phyloP scores from a whole-genome alignment of 768 basidiomycete genomes.

The Mycena maculata region DNA sequence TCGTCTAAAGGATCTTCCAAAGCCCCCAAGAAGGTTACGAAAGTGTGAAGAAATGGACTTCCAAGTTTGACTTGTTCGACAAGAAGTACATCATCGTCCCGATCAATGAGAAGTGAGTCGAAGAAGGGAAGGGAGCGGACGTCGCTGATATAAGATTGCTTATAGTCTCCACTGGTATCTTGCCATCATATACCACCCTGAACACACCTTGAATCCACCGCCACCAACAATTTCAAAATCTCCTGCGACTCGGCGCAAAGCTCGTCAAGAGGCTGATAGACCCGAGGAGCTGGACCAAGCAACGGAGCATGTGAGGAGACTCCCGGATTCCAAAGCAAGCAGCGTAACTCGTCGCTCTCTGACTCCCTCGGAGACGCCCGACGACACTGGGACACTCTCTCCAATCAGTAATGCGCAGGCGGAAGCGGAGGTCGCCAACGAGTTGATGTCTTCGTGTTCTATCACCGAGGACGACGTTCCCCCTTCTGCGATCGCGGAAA shows the following conservation, averaged over 20 bases:
- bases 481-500: neutral
- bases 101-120: constrained; percentile 91
- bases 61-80: constrained; percentile 85
- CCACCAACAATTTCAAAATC: constrained; percentile 23
- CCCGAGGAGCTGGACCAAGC: constrained; percentile 12
- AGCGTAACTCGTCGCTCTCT: constrained; percentile 27
- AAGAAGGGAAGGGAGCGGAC: neutral
- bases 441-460: constrained; percentile 15
- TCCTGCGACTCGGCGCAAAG: constrained; percentile 32
- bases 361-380: constrained; percentile 7
- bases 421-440: constrained; percentile 24
- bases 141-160: neutral
- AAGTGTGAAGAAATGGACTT: constrained; percentile 94
- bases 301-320: neutral
- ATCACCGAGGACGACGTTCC: constrained; percentile 26
- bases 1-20: constrained; percentile 24
- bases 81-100: constrained; percentile 96
- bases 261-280: constrained; percentile 18
- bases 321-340: constrained; percentile 27
- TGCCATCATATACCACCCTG: constrained; percentile 91
- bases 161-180: constrained; percentile 96
- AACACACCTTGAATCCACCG: constrained; percentile 63
- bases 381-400: constrained; percentile 16
- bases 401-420: constrained; percentile 25
- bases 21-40: constrained; percentile 77